Evolutionary conservation across 1,284 basidiomycete genomes (phyloP).

Genomic region (Pulchroboletus neoregius): DNA sequence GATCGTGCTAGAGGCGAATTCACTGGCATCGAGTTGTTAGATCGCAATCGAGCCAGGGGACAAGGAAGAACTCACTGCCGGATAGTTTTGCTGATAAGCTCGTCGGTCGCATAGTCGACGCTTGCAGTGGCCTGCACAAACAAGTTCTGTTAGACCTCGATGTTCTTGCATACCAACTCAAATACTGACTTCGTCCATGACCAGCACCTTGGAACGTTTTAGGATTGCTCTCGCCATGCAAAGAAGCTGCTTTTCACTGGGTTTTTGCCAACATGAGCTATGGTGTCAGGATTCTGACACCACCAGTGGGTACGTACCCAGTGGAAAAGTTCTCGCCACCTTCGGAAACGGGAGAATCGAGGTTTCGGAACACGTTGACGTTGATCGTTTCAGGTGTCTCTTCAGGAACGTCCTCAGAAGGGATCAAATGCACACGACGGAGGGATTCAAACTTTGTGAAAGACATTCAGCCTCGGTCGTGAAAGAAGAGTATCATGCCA

Average conservation of each 20-base stretch:
- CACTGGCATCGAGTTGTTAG: conserved; percentile 37
- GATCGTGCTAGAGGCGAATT: conserved; percentile 63
- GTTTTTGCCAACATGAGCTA: conserved; percentile 2
- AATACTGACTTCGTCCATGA: conserved; percentile 52
- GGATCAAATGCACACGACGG: conserved; percentile 83
- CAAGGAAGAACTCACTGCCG: conserved; percentile 42
- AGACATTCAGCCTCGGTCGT: conserved; percentile 5
- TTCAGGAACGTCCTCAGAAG: conserved; percentile 48
- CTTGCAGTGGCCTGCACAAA: conserved; percentile 33
- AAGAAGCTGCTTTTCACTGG: conserved; percentile 57
- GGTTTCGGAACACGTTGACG: conserved; percentile 79
- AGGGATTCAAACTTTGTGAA: conserved; percentile 73
- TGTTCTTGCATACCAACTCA: neutral
- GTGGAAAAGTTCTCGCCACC: conserved; percentile 93
- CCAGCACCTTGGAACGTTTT: conserved; percentile 51
- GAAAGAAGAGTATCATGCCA: conserved; percentile 7
- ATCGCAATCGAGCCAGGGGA: neutral
- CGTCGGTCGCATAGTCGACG: conserved; percentile 63
- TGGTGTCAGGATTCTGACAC: neutral
- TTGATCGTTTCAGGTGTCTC: conserved; percentile 54
- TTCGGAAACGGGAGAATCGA: conserved; percentile 82
- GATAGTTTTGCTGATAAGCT: conserved; percentile 56
- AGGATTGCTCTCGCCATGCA: conserved; percentile 66
- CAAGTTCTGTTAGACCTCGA: neutral
- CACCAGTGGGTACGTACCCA: conserved; percentile 47